phyloP scores from a whole-genome alignment of 2,329 filamentous ascomycete species.

The Fonsecaea multimorphosa region DNA sequence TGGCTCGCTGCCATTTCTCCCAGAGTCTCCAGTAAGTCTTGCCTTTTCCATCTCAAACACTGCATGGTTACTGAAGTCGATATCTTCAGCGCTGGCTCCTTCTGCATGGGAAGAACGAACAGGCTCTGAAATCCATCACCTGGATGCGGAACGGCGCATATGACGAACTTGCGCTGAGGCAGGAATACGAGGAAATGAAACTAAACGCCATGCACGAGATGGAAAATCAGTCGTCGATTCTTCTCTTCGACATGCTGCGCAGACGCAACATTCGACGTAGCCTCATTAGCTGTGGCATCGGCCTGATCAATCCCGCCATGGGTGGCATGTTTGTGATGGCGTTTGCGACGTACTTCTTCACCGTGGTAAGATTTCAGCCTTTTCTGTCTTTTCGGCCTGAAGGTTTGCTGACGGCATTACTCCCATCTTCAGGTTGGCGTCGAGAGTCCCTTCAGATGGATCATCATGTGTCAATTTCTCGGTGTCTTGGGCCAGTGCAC shows the following conservation, averaged over 20 bases:
- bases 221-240: not conserved
- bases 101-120: not conserved
- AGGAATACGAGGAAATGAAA: conserved; percentile 1
- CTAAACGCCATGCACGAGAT: not conserved
- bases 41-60: not conserved
- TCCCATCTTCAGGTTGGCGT: not conserved
- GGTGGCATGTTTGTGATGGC: not conserved
- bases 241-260: not conserved
- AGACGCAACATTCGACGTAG: not conserved
- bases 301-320: not conserved
- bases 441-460: not conserved
- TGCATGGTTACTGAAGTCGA: not conserved
- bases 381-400: not conserved
- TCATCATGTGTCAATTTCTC: not conserved
- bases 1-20: not conserved
- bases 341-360: not conserved
- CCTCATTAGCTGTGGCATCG: not conserved
- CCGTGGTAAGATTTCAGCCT: not conserved
- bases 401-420: not conserved
- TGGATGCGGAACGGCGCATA: not conserved
- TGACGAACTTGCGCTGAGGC: not conserved
- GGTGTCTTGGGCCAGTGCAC: not conserved
- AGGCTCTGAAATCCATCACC: not conserved
- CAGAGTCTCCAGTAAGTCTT: not conserved
- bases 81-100: not conserved